Conservation (phyloP, 2,329 filamentous ascomycete species). For the Epichloe sp. region DNA sequence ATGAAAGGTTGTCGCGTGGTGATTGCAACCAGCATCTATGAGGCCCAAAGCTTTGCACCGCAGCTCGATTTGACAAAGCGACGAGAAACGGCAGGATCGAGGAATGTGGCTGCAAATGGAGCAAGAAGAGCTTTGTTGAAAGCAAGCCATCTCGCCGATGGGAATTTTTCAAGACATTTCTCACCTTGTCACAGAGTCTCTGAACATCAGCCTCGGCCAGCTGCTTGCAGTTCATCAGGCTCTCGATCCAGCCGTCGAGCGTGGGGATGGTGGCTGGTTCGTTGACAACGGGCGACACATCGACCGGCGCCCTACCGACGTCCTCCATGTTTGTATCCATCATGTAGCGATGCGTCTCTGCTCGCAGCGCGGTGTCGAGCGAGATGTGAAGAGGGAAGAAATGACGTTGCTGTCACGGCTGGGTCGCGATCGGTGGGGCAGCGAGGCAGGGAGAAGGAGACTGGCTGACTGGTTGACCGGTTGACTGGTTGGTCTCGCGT, state of each 20-base stretch:
- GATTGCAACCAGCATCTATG: background rate
- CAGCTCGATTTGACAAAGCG: background rate
- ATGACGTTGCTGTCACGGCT: slow-evolving; percentile 18
- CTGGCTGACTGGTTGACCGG: too few relatives aligned
- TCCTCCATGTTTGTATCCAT: slow-evolving; percentile 99
- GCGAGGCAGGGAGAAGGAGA: slow-evolving; percentile 5
- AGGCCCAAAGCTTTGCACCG: background rate
- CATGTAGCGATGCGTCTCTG: slow-evolving; percentile 8
- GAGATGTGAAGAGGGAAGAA: slow-evolving; percentile 11
- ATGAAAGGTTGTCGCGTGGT: background rate
- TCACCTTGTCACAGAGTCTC: slow-evolving; percentile 93
- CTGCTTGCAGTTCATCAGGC: slow-evolving; percentile 97
- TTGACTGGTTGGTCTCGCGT: too few relatives aligned
- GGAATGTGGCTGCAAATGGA: background rate
- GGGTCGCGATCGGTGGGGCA: slow-evolving; percentile 10
- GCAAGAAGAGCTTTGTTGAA: background rate
- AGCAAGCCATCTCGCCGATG: background rate
- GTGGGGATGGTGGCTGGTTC: slow-evolving; percentile 87
- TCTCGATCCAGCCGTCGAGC: slow-evolving; percentile 97
- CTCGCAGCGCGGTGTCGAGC: slow-evolving; percentile 9
- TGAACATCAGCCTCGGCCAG: slow-evolving; percentile 88
- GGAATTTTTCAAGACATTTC: background rate
- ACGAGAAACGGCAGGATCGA: background rate
- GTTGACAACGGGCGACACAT: slow-evolving; percentile 54
- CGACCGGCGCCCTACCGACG: slow-evolving; percentile 73